Conservation (phyloP, 1,284 basidiomycete genomes). For the Butyriboletus appendiculatus region DNA sequence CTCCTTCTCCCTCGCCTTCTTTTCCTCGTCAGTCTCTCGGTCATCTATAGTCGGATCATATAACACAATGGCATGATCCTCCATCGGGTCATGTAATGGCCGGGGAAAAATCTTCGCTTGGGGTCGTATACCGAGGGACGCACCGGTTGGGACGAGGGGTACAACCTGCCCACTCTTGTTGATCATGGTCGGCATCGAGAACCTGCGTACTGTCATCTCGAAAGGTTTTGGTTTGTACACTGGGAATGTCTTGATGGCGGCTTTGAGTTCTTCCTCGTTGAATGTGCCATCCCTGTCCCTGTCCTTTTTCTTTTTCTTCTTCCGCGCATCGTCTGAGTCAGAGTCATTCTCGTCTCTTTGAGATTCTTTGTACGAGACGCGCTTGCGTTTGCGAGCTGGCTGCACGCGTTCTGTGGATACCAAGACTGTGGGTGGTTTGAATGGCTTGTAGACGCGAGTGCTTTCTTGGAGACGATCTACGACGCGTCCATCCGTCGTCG, state of each 20-base stretch:
- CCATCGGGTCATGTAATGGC: conserved; percentile 95
- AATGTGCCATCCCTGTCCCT: conserved; percentile 53
- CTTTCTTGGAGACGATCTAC: conserved; percentile 72
- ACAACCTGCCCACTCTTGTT: conserved; percentile 78
- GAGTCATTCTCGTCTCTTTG: conserved; percentile 49
- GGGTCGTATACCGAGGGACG: conserved; percentile 86
- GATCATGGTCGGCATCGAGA: conserved; percentile 88
- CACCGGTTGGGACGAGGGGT: conserved; percentile 63
- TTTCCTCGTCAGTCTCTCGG: conserved; percentile 84
- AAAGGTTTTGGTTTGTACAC: conserved; percentile 86
- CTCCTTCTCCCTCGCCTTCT: conserved; percentile 65
- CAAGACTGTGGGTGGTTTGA: conserved; percentile 69
- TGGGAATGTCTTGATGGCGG: conserved; percentile 75
- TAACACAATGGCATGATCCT: conserved; percentile 95
- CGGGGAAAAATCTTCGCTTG: conserved; percentile 84
- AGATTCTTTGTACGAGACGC: conserved; percentile 75
- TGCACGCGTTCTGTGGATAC: conserved; percentile 53
- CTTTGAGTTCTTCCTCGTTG: conserved; percentile 58
- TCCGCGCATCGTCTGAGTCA: conserved; percentile 51
- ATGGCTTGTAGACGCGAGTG: conserved; percentile 71
- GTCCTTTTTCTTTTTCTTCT: conserved; percentile 60
- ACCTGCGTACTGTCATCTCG: conserved; percentile 61
- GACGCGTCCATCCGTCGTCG: conserved; percentile 64
- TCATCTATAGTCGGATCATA: conserved; percentile 97
- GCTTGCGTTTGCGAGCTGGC: conserved; percentile 78